phyloP scores from a whole-genome alignment of 225 moss, liverwort and hornwort species.

The Lunularia cruciata region DNA sequence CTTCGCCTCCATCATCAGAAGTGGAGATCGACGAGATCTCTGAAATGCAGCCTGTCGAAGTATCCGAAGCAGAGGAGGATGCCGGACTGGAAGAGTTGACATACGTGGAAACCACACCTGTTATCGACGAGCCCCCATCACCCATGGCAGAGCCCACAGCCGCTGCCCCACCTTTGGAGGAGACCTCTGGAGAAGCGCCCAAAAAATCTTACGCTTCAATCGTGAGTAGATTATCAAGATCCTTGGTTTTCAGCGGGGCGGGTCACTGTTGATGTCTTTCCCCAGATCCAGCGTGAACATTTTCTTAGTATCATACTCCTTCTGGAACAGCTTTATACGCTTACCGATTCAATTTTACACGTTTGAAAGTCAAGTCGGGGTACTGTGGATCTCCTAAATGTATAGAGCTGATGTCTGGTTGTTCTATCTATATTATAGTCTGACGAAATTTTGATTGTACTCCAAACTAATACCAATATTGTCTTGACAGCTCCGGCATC shows the following conservation, averaged over 20 bases:
- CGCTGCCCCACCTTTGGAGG: slow-evolving; percentile 24
- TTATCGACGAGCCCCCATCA: slow-evolving; percentile 36
- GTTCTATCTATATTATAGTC: too few species aligned
- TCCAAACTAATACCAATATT: too few species aligned
- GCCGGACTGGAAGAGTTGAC: slow-evolving; percentile 39
- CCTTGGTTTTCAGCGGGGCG: too few species aligned
- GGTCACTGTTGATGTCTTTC: too few species aligned
- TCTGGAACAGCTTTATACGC: too few species aligned
- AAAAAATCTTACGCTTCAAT: slow-evolving; percentile 52
- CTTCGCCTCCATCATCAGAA: slow-evolving; percentile 41
- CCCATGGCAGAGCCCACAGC: slow-evolving; percentile 25
- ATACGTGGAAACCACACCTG: slow-evolving; percentile 43
- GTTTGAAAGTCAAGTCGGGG: too few species aligned
- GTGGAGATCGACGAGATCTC: slow-evolving; percentile 61
- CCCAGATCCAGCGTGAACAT: too few species aligned
- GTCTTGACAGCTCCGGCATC: slow-evolving; percentile 28
- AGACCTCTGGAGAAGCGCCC: slow-evolving; percentile 36
- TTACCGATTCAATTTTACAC: too few species aligned
- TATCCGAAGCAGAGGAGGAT: slow-evolving; percentile 51
- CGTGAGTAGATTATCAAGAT: slow-evolving; percentile 25
- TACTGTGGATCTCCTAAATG: too few species aligned
- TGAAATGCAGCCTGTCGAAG: slow-evolving; percentile 40
- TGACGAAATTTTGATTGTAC: too few species aligned
- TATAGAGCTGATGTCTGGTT: too few species aligned
- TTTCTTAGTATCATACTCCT: too few species aligned